Percentiles rank a stretch among this genome's conserved stretches.
phyloP scores from a whole-genome alignment of 257 asterid genomes.

The Jaltomata sinuosa region DNA sequence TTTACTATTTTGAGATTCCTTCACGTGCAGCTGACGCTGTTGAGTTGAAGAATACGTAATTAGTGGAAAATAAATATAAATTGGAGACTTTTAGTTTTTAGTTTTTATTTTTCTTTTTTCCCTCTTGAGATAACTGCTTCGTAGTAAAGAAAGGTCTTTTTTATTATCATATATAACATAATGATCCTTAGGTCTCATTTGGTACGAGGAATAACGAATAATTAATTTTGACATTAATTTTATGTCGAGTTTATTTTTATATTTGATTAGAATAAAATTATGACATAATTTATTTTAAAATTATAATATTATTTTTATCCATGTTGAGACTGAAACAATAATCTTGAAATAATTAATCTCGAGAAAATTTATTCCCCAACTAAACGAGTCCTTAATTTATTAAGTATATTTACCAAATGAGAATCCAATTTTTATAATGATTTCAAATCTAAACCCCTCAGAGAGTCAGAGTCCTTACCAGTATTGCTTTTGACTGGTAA shows the following conservation, averaged over 20 bases:
- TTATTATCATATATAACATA: background rate
- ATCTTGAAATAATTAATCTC: too few species aligned
- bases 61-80: background rate
- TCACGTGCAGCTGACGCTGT: background rate
- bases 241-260: too few species aligned
- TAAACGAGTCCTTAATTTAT: too few species aligned
- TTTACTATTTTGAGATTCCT: background rate
- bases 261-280: too few species aligned
- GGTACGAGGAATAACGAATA: too few species aligned
- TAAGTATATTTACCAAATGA: background rate
- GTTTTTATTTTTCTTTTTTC: too few species aligned
- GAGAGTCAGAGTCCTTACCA: background rate
- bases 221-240: too few species aligned
- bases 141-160: background rate
- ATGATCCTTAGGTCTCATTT: too few species aligned
- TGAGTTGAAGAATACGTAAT: background rate
- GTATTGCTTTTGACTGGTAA: slow-evolving; percentile 43
- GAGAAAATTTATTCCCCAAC: too few species aligned
- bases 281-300: too few species aligned
- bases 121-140: background rate
- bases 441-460: slow-evolving; percentile 9
- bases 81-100: background rate
- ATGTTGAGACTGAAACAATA: too few species aligned
- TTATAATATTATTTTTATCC: too few species aligned
- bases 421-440: background rate